Evolutionary conservation across 129 eudicot species (phyloP).

Genomic region (Apium graveolens): DNA sequence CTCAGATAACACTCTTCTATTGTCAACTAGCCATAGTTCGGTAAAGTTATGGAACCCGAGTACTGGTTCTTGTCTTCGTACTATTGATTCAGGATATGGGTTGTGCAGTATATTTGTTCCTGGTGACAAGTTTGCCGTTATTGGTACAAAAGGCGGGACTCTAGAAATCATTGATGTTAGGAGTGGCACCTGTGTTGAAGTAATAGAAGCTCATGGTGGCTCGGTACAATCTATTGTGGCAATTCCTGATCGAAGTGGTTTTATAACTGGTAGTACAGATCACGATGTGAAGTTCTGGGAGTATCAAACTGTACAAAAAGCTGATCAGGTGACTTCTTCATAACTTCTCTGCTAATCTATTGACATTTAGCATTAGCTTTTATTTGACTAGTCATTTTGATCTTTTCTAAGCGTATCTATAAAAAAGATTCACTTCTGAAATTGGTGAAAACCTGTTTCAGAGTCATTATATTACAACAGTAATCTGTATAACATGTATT

Average conservation of each 20-base stretch:
- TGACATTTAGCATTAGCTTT: neutral
- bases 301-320: conserved; percentile 43
- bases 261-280: conserved; percentile 90
- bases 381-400: no score
- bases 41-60: conserved; percentile 95
- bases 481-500: neutral
- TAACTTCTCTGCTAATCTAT: neutral
- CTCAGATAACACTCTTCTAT: conserved; percentile 76
- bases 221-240: conserved; percentile 64
- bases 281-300: conserved; percentile 98
- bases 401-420: neutral
- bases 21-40: conserved; percentile 90
- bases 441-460: neutral
- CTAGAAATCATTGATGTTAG: conserved; percentile 80
- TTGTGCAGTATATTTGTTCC: conserved; percentile 85
- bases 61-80: conserved; percentile 77
- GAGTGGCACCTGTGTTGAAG: conserved; percentile 79
- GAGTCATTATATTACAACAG: neutral
- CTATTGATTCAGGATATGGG: conserved; percentile 91
- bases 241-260: conserved; percentile 71
- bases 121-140: conserved; percentile 71
- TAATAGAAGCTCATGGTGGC: conserved; percentile 82
- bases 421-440: neutral
- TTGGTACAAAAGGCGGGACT: conserved; percentile 79
- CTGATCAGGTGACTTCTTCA: conserved; percentile 55